Percentiles rank a stretch among this genome's conserved stretches.
Evolutionary conservation across 345 rosid species (phyloP).

Genomic region (Brassica nigra): DNA sequence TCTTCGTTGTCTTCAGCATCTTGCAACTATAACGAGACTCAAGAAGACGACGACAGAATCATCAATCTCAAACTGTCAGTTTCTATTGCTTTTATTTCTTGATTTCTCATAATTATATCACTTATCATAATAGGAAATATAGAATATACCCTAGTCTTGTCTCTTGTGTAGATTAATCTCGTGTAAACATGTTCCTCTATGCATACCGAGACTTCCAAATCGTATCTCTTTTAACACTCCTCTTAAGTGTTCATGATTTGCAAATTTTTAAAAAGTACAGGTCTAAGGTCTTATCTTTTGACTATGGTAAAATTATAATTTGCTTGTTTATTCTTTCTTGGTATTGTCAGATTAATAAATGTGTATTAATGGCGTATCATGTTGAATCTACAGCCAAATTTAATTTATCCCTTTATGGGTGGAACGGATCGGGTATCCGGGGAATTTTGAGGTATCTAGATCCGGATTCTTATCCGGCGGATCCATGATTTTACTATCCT

Average conservation of each 20-base stretch:
- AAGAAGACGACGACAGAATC: constrained; percentile 44
- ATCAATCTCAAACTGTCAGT: constrained; percentile 75
- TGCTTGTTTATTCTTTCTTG: not conserved
- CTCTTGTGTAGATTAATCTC: not conserved
- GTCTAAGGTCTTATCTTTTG: not conserved
- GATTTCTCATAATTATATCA: not conserved
- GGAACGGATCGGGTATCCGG: no score
- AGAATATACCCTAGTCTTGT: not conserved
- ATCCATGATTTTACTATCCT: no score
- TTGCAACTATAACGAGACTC: constrained; percentile 30
- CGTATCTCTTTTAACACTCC: not conserved
- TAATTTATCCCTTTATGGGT: not conserved
- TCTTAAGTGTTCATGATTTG: not conserved
- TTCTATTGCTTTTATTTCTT: not conserved
- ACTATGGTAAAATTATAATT: not conserved
- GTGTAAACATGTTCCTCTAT: not conserved
- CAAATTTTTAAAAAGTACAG: not conserved
- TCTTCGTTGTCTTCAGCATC: constrained; percentile 28
- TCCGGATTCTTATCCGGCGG: no score
- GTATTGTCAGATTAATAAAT: constrained; percentile 6
- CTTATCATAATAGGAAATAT: not conserved
- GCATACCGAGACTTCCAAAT: not conserved
- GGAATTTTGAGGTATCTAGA: no score
- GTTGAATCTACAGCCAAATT: not conserved
- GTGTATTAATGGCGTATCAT: constrained; percentile 28